A percentile compares a stretch with the other conserved stretches of the same genome.
phyloP scores from a whole-genome alignment of 345 rosid species.

The Gossypium anomalum region DNA sequence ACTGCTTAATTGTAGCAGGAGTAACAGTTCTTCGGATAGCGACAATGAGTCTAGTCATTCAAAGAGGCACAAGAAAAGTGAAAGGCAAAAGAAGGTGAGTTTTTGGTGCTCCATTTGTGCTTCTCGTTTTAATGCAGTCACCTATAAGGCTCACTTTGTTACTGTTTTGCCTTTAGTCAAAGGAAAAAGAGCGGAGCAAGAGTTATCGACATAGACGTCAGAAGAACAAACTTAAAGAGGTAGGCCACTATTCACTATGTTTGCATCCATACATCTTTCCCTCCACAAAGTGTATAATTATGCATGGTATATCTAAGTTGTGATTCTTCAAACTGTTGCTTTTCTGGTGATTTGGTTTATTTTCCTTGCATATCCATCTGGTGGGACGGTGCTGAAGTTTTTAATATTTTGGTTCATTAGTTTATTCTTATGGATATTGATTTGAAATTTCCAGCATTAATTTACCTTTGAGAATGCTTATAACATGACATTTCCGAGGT shows the following conservation, averaged over 20 bases:
- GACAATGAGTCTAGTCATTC: conserved; percentile 52
- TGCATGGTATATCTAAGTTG: neutral
- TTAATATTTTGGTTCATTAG: neutral
- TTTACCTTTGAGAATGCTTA: conserved; percentile 9
- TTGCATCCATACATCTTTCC: neutral
- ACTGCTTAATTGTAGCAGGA: conserved; percentile 26
- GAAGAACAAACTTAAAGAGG: conserved; percentile 79
- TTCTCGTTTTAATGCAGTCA: neutral
- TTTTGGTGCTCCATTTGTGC: conserved; percentile 9
- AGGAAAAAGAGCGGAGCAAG: conserved; percentile 71
- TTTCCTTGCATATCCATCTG: neutral
- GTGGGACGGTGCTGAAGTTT: neutral
- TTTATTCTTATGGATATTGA: neutral
- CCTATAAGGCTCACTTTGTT: conserved; percentile 7
- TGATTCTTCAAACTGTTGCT: neutral
- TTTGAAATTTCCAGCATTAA: neutral
- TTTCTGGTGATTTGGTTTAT: too few relatives aligned
- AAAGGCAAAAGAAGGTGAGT: conserved; percentile 66
- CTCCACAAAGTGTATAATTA: neutral
- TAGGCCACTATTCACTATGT: conserved; percentile 27
- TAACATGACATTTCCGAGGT: conserved; percentile 30
- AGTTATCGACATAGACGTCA: conserved; percentile 64
- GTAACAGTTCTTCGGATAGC: conserved; percentile 48
- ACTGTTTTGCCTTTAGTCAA: conserved; percentile 33
- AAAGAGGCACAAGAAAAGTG: conserved; percentile 72